Conservation (phyloP, 2,329 filamentous ascomycete species). For the Leptosphaerulina australis region DNA sequence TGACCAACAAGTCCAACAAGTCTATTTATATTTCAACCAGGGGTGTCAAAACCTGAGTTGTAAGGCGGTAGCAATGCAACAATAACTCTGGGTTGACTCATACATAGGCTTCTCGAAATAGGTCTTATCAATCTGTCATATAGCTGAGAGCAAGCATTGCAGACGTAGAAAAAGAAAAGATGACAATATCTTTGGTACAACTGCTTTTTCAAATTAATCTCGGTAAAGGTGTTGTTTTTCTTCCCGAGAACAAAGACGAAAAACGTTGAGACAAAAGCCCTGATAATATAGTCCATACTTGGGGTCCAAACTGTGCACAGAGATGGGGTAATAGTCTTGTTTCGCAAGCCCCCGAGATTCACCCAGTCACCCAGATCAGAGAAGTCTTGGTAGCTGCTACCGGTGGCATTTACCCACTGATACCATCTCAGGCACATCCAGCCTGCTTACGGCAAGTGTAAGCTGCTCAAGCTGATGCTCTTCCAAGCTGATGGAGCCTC, state of each 20-base stretch:
- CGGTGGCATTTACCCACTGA: conserved; percentile 26
- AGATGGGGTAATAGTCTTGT: conserved; percentile 17
- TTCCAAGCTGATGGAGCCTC: neutral
- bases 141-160: no score
- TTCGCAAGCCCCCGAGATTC: conserved; percentile 26
- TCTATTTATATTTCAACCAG: no score
- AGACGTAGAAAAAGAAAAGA: no score
- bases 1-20: no score
- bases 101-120: no score
- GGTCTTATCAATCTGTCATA: no score
- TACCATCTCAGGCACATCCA: conserved; percentile 17
- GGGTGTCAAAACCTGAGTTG: no score
- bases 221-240: no score
- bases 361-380: conserved; percentile 33
- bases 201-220: no score
- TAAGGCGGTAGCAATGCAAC: no score
- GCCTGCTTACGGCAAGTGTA: neutral
- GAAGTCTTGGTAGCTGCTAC: conserved; percentile 28
- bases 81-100: no score
- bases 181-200: no score
- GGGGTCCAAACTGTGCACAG: conserved; percentile 24
- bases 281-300: conserved; percentile 29
- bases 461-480: neutral
- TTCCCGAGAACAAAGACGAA: conserved; percentile 23
- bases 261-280: conserved; percentile 18